These are phyloP conservation scores for Backusella psychrophila DNA, from an alignment of 192 early-diverging fungal species.

Conservation along the genomic window DNA sequence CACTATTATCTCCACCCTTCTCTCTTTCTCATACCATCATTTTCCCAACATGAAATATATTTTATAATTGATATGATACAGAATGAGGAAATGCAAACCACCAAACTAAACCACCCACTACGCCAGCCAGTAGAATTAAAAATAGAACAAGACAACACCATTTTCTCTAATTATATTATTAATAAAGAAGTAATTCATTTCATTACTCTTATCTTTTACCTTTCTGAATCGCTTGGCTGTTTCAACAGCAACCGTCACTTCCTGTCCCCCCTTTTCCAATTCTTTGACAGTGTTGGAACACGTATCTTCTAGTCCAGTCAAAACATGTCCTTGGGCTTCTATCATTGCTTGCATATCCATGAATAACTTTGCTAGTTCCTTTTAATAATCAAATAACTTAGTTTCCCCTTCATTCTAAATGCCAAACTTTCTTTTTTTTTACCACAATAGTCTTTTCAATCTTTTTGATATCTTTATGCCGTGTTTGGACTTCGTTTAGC, in stretches of 20 bases:
- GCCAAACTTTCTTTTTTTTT: slow-evolving; percentile 1
- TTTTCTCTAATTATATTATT: slow-evolving; percentile 22
- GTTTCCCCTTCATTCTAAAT: not conserved
- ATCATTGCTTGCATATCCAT: slow-evolving; percentile 83
- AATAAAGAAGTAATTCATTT: not conserved
- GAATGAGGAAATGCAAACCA: slow-evolving; percentile 23
- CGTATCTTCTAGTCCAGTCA: slow-evolving; percentile 66
- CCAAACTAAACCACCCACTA: slow-evolving; percentile 23
- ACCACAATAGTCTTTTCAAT: slow-evolving; percentile 84
- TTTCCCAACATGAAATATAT: not conserved
- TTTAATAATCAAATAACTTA: not conserved
- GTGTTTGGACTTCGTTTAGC: slow-evolving; percentile 74
- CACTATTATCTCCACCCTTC: not conserved
- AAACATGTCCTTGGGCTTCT: slow-evolving; percentile 63
- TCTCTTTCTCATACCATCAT: not conserved
- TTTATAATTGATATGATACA: not conserved
- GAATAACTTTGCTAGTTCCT: slow-evolving; percentile 84
- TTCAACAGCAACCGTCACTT: slow-evolving; percentile 18
- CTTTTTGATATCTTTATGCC: slow-evolving; percentile 78
- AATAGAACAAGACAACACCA: slow-evolving; percentile 28
- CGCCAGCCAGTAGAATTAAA: slow-evolving; percentile 17
- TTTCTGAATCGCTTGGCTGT: slow-evolving; percentile 12
- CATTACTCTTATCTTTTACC: not conserved
- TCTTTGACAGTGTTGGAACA: slow-evolving; percentile 31
- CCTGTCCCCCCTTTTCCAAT: slow-evolving; percentile 17